phyloP scores from a whole-genome alignment of 225 moss, liverwort and hornwort genomes.

The Asterella californica region DNA sequence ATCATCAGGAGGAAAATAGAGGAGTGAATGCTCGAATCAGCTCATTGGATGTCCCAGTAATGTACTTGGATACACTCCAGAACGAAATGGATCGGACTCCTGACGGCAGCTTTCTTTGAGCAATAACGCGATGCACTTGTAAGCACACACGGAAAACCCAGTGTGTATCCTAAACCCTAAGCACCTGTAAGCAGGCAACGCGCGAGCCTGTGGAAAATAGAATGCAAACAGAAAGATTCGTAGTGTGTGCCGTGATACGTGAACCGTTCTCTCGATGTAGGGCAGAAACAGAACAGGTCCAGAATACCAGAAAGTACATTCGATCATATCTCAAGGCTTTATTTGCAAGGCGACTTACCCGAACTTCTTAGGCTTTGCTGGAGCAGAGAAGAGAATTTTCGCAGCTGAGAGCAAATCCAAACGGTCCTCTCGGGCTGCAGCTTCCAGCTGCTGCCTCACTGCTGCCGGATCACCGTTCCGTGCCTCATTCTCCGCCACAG shows the following conservation, averaged over 20 bases:
- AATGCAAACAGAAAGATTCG: background rate
- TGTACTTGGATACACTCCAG: background rate
- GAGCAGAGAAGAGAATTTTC: constrained; percentile 58
- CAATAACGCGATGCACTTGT: background rate
- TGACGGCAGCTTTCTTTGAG: background rate
- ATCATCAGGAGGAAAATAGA: too few relatives aligned
- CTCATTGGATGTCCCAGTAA: background rate
- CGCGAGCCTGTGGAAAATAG: background rate
- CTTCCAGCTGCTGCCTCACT: constrained; percentile 59
- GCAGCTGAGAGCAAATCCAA: constrained; percentile 66
- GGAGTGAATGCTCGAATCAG: too few relatives aligned
- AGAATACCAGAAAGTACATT: background rate
- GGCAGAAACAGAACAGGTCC: background rate
- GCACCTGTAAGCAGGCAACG: too few relatives aligned
- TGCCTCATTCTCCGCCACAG: constrained; percentile 13
- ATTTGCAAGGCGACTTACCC: constrained; percentile 46
- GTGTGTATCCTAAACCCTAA: too few relatives aligned
- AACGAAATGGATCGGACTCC: background rate
- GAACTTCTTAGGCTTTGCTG: constrained; percentile 53
- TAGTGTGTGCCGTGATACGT: background rate
- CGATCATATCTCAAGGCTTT: background rate
- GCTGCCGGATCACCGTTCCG: constrained; percentile 27
- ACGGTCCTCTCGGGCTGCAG: constrained; percentile 76
- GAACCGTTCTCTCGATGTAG: background rate
- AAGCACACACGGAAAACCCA: too few relatives aligned